phyloP scores from a whole-genome alignment of 352 stramenopile species.

The Phytophthora sp. region DNA sequence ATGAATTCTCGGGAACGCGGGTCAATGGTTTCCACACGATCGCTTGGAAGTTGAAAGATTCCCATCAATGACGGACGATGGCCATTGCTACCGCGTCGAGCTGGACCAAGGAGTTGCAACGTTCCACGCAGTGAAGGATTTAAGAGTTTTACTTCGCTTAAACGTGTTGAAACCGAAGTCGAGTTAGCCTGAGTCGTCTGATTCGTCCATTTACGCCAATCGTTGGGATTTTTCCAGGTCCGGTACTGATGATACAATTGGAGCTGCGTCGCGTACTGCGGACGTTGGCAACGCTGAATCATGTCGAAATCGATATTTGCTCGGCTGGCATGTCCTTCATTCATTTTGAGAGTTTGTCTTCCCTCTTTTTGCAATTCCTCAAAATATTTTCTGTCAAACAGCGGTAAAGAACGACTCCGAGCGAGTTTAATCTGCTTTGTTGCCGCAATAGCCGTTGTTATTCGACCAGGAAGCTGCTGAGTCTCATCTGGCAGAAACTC shows the following conservation, averaged over 20 bases:
- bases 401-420: slow-evolving; percentile 56
- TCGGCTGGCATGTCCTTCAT: slow-evolving; percentile 6
- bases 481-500: background rate
- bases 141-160: background rate
- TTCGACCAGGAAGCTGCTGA: background rate
- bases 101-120: slow-evolving; percentile 16
- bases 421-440: slow-evolving; percentile 21
- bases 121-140: slow-evolving; percentile 14
- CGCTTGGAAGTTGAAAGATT: slow-evolving; percentile 22
- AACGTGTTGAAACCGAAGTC: background rate
- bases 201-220: background rate
- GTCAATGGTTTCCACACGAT: slow-evolving; percentile 20
- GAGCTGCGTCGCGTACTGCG: slow-evolving; percentile 62
- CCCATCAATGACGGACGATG: slow-evolving; percentile 9
- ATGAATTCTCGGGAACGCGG: slow-evolving; percentile 47
- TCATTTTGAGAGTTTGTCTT: slow-evolving; percentile 1
- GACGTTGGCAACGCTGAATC: slow-evolving; percentile 62
- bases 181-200: background rate
- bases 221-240: slow-evolving; percentile 34
- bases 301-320: slow-evolving; percentile 62
- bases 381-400: slow-evolving; percentile 56
- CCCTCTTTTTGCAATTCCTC: slow-evolving; percentile 11
- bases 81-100: slow-evolving; percentile 12
- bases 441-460: background rate
- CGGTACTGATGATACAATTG: slow-evolving; percentile 49